A percentile compares a stretch with the other conserved stretches of the same genome.
These are phyloP conservation scores for Dionaea muscipula DNA, from an alignment of 179 eudicot species.

Conservation along the genomic window DNA sequence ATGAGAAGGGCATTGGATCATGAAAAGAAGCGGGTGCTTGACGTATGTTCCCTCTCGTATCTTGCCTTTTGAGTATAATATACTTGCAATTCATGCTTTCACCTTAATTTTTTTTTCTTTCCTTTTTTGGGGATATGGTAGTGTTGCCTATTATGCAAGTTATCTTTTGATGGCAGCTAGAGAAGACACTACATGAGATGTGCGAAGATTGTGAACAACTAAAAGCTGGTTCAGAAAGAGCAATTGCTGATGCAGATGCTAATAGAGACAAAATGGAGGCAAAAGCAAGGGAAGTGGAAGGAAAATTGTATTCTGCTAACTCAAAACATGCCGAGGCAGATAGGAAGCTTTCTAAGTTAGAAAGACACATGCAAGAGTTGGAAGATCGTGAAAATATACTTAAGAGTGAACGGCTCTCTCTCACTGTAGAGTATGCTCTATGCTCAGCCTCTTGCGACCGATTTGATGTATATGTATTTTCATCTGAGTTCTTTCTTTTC, in stretches of 20 bases:
- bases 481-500: constrained; percentile 4
- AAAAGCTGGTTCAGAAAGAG: constrained; percentile 41
- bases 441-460: not conserved
- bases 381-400: constrained; percentile 66
- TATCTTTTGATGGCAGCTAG: constrained; percentile 45
- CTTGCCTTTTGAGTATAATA: not conserved
- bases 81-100: too few relatives aligned
- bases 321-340: constrained; percentile 58
- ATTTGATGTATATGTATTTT: not conserved
- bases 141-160: not conserved
- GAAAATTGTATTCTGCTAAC: constrained; percentile 45
- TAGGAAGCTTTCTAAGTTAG: constrained; percentile 53
- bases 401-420: constrained; percentile 42
- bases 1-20: constrained; percentile 48
- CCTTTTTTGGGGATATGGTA: too few relatives aligned
- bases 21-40: constrained; percentile 53
- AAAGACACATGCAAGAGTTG: constrained; percentile 65
- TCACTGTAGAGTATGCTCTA: constrained; percentile 55
- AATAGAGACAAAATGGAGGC: constrained; percentile 43
- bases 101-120: too few relatives aligned
- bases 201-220: constrained; percentile 38
- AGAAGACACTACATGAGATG: constrained; percentile 57
- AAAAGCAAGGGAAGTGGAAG: constrained; percentile 48
- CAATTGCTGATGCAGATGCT: constrained; percentile 40
- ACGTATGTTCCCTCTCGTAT: constrained; percentile 33